phyloP scores from a whole-genome alignment of 2,329 filamentous ascomycete species.

The Albifimbria verrucaria region DNA sequence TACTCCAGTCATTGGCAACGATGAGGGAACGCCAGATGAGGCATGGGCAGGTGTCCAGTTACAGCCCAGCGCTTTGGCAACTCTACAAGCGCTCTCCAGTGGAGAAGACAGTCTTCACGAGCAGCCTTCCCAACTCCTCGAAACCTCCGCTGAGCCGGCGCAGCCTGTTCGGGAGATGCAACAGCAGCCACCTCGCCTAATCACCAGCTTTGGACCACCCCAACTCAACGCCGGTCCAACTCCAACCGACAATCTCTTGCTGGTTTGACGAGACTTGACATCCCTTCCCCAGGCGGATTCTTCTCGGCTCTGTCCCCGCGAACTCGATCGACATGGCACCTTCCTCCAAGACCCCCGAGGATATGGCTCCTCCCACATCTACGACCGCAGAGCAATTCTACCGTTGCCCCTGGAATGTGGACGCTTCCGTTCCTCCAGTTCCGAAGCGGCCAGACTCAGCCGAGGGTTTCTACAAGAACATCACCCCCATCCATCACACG shows the following conservation, averaged over 20 bases:
- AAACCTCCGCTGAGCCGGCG: conserved; percentile 34
- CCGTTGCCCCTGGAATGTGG: conserved; percentile 69
- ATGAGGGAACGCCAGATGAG: conserved; percentile 51
- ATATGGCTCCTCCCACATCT: conserved; percentile 68
- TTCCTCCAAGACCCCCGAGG: conserved; percentile 51
- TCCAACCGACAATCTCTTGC: conserved; percentile 55
- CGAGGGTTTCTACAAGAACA: conserved; percentile 35
- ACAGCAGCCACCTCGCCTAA: conserved; percentile 48
- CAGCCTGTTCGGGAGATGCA: conserved; percentile 40
- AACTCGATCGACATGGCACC: conserved; percentile 79
- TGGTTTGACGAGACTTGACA: conserved; percentile 76
- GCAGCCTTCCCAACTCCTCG: conserved; percentile 38
- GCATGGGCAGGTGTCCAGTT: conserved; percentile 73
- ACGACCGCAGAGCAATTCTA: conserved; percentile 94
- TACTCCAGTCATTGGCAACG: conserved; percentile 68
- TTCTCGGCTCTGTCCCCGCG: conserved; percentile 79
- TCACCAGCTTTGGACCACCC: conserved; percentile 36
- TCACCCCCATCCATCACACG: conserved; percentile 32
- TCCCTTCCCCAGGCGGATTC: conserved; percentile 89
- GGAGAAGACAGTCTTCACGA: conserved; percentile 62
- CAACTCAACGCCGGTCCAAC: conserved; percentile 16
- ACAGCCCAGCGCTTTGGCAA: conserved; percentile 76
- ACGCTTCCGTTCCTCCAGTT: conserved; percentile 32
- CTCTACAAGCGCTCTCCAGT: conserved; percentile 68
- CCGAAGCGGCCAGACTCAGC: conserved; percentile 32